Conservation (phyloP, 1,284 basidiomycete genomes). For the Cryptococcus wingfieldii region DNA sequence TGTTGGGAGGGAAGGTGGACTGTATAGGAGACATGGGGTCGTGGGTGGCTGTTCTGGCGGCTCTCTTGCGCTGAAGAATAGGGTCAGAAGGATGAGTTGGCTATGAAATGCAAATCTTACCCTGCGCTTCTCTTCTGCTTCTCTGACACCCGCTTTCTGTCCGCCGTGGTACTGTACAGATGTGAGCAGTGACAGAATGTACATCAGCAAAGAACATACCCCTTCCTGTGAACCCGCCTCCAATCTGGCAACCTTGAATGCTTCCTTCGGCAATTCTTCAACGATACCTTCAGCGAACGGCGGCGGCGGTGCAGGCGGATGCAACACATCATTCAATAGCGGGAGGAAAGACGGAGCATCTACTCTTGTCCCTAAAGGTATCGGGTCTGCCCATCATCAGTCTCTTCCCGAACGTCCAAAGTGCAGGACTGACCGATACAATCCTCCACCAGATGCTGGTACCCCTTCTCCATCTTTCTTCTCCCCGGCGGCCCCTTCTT, state of each 20-base stretch:
- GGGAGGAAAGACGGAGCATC: conserved; percentile 24
- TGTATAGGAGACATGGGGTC: not conserved
- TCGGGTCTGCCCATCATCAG: conserved; percentile 24
- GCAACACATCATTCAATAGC: conserved; percentile 16
- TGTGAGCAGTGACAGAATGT: conserved; percentile 1
- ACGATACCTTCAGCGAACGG: conserved; percentile 14
- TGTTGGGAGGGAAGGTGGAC: not conserved
- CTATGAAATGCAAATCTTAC: conserved; percentile 11
- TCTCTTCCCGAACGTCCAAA: not conserved
- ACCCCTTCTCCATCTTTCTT: conserved; percentile 37
- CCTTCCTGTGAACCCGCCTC: conserved; percentile 33
- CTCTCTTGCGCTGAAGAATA: not conserved
- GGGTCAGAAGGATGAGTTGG: not conserved
- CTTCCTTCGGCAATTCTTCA: conserved; percentile 18
- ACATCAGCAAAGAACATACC: conserved; percentile 13
- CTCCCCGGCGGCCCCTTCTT: conserved; percentile 11
- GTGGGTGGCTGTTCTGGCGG: not conserved
- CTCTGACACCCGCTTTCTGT: conserved; percentile 31
- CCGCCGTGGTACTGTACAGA: conserved; percentile 30
- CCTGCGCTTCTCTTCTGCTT: conserved; percentile 25
- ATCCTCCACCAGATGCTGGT: conserved; percentile 38
- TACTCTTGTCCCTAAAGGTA: conserved; percentile 26
- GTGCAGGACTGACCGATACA: conserved; percentile 35
- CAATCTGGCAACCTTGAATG: conserved; percentile 25
- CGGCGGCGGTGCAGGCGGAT: conserved; percentile 9